Conservation (phyloP, 2,329 filamentous ascomycete species). For the Dryadomyces quercus-mongolicae region DNA sequence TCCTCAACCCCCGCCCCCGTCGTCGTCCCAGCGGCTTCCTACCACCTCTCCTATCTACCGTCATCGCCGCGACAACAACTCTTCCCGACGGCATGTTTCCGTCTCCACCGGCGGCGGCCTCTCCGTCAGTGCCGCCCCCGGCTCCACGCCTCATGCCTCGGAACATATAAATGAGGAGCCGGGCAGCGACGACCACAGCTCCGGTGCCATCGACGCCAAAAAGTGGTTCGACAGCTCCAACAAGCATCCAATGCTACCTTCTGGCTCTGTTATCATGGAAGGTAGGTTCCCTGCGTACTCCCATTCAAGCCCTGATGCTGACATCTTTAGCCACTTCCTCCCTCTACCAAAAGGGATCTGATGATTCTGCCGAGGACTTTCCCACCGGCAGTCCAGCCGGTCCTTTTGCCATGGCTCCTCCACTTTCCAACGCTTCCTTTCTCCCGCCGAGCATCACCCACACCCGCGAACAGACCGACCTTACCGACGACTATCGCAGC, state of each 20-base stretch:
- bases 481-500: constrained; percentile 63
- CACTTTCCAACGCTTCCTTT: neutral
- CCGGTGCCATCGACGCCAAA: constrained; percentile 35
- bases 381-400: neutral
- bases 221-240: constrained; percentile 45
- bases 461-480: constrained; percentile 39
- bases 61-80: neutral
- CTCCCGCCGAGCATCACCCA: neutral
- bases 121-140: neutral
- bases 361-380: constrained; percentile 33
- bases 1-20: neutral
- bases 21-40: too few species aligned
- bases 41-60: neutral
- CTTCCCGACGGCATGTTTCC: neutral
- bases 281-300: constrained; percentile 25
- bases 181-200: constrained; percentile 32
- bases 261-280: constrained; percentile 34
- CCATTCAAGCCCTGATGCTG: too few species aligned
- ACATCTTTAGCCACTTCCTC: constrained; percentile 33
- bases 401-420: neutral
- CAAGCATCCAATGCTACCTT: constrained; percentile 30
- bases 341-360: constrained; percentile 41
- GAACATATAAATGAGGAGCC: neutral
- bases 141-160: neutral
- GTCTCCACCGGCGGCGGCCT: neutral